Base-by-base conservation (phyloP, 306 rosid species). In the Ziziphus jujuba region DNA sequence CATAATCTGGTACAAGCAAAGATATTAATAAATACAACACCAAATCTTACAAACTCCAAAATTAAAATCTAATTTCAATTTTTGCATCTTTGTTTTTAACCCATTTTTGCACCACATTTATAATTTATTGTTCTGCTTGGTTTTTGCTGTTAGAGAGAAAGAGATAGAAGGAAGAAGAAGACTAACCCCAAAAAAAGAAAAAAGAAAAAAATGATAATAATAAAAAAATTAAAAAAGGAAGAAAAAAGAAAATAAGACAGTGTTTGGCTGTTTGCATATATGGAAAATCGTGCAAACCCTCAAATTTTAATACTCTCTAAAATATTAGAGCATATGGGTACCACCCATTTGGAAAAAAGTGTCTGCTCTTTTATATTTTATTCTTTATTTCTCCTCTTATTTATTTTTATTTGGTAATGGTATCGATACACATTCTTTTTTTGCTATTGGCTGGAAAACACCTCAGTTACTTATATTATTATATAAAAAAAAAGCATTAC, bases 81-180 rank as follows among this genome's bases (percentile, higher is more conserved):
- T 24, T 12, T 44, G 17, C 15, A 15, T 67, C 67, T 60, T 71
- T 43, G 47, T 74, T 53, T 8, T 20, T 53, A 21, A 6, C 56
- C 52, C 63, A 64, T 75, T 24, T 61, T 70, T 74, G 74, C 79
- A 67, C 78, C 56, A 69, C 60, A 74, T 78, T 33, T 73, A 52
- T 60, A 69, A 66, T 62, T 62, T 45, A 6, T 61, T 9, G n/a
- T 24, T 43, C 33, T 66, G 4, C 21, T 63, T 64, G 64, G 1
- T 24, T 34, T 21, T 57, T 66, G 61, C 62, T 7, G 25, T 31
- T 60, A 2, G n/a, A 14, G 55, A 74, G 53, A 49, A 14, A 34
- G 33, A 66, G 35, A 17, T 7, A 19, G 20, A 40, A 59, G 11
- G 45, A 40, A 0, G 19, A 61, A 17, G 60, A 25, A 52, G 35